phyloP scores from a whole-genome alignment of 768 basidiomycete species.

The Psilocybe azurescens region DNA sequence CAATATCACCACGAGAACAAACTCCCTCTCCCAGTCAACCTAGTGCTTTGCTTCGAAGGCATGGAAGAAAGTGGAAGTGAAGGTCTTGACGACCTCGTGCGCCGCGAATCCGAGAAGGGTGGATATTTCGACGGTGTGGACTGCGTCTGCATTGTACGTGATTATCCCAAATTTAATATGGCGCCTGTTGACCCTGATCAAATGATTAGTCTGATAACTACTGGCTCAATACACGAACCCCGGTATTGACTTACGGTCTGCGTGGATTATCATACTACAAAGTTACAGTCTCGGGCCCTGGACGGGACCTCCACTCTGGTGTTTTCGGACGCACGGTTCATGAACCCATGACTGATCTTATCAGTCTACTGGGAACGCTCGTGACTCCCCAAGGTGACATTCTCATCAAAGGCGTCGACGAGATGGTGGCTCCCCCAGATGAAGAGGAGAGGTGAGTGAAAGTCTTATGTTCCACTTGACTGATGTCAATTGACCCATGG shows the following conservation, averaged over 20 bases:
- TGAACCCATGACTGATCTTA: constrained; percentile 94
- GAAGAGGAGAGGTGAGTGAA: constrained; percentile 66
- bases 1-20: constrained; percentile 78
- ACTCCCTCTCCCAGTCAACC: constrained; percentile 83
- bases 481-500: background rate
- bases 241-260: constrained; percentile 85
- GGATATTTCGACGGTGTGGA: constrained; percentile 90
- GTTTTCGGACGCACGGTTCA: constrained; percentile 82
- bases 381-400: constrained; percentile 83
- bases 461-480: background rate
- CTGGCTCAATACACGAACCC: constrained; percentile 87
- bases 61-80: constrained; percentile 97
- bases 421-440: constrained; percentile 77
- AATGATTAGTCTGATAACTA: constrained; percentile 83
- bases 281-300: constrained; percentile 82
- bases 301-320: constrained; percentile 89
- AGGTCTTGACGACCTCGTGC: constrained; percentile 88
- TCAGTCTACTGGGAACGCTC: constrained; percentile 83
- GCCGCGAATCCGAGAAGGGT: constrained; percentile 70
- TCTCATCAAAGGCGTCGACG: constrained; percentile 86
- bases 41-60: constrained; percentile 92
- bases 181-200: background rate
- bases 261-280: constrained; percentile 90
- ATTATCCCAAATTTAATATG: background rate
- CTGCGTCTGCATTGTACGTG: constrained; percentile 87